Conservation (phyloP, 1,139 yeast genomes). For the Suhomyces terraborum region DNA sequence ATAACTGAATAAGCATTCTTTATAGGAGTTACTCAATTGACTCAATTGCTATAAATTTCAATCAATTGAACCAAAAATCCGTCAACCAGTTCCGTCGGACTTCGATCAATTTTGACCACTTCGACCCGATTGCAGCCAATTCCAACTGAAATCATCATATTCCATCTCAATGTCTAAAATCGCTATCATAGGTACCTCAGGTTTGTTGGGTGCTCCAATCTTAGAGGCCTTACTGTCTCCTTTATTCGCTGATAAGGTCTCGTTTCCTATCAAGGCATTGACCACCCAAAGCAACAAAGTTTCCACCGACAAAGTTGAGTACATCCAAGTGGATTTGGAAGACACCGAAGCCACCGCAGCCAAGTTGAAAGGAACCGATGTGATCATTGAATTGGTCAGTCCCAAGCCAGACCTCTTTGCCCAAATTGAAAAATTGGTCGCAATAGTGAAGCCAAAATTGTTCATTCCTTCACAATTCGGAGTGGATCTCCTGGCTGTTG, state of each 20-base stretch:
- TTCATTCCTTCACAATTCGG: conserved; percentile 70
- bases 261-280: conserved; percentile 53
- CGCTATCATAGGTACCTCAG: conserved; percentile 58
- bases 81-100: too few relatives aligned
- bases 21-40: too few relatives aligned
- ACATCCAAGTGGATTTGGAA: conserved; percentile 33
- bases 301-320: conserved; percentile 43
- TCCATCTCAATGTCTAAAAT: conserved; percentile 30
- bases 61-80: too few relatives aligned
- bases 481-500: conserved; percentile 33
- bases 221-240: conserved; percentile 47
- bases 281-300: conserved; percentile 41
- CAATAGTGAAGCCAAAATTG: conserved; percentile 48
- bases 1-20: too few relatives aligned
- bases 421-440: conserved; percentile 36
- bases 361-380: conserved; percentile 52
- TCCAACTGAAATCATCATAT: too few relatives aligned
- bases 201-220: conserved; percentile 52
- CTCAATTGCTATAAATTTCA: neutral
- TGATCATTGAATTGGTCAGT: conserved; percentile 48
- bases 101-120: too few relatives aligned
- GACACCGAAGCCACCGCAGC: conserved; percentile 28
- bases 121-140: too few relatives aligned
- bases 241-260: conserved; percentile 44
- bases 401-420: conserved; percentile 27